Evolutionary conservation across 257 asterid genomes (phyloP).

Genomic region (Nicotiana otophora): DNA sequence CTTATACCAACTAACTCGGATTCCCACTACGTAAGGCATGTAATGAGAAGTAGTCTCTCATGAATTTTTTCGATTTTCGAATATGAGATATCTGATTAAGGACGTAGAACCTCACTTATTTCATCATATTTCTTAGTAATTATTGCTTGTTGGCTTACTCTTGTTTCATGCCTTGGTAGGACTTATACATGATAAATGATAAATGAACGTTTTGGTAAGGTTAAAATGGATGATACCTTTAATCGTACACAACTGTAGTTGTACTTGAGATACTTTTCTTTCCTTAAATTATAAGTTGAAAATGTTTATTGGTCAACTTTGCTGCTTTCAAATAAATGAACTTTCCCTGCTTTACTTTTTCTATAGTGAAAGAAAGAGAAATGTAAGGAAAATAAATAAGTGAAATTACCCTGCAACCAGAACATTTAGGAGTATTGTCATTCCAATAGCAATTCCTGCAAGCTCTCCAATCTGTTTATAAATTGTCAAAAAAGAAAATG

Average conservation of each 20-base stretch:
- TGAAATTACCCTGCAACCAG: constrained; percentile 51
- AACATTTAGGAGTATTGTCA: constrained; percentile 53
- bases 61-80: background rate
- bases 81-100: background rate
- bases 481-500: background rate
- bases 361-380: background rate
- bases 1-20: background rate
- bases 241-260: background rate
- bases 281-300: background rate
- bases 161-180: background rate
- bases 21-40: background rate
- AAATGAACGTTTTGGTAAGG: background rate
- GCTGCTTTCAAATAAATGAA: background rate
- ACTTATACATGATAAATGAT: background rate
- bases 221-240: background rate
- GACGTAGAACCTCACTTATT: background rate
- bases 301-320: background rate
- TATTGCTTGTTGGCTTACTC: background rate
- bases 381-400: background rate
- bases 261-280: background rate
- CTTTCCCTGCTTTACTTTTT: background rate
- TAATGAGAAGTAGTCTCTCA: background rate
- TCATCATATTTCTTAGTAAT: background rate
- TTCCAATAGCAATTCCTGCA: constrained; percentile 74
- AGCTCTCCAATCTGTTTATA: constrained; percentile 52